phyloP scores from a whole-genome alignment of 202 grass and related monocot genomes.

The Musa balbisiana region DNA sequence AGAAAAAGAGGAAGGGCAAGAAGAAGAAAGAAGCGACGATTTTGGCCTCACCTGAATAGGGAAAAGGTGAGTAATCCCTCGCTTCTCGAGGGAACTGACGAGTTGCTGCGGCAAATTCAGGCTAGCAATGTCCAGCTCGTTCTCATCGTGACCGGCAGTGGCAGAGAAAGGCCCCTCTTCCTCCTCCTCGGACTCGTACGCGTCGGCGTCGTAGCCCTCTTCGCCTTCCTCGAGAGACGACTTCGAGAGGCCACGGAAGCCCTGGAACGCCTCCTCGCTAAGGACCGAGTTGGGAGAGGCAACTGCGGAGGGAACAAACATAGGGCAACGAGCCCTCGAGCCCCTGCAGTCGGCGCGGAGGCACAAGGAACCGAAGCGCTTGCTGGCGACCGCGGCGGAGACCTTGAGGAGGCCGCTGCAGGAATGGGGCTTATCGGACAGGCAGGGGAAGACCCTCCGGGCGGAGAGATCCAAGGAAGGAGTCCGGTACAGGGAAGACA shows the following conservation, averaged over 20 bases:
- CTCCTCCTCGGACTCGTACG: neutral
- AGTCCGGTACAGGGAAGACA: slow-evolving; percentile 44
- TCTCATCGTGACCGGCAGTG: slow-evolving; percentile 24
- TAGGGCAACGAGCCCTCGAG: no score
- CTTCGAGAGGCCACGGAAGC: slow-evolving; percentile 33
- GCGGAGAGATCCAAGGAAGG: slow-evolving; percentile 29
- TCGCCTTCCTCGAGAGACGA: slow-evolving; percentile 41
- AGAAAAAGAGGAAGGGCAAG: neutral
- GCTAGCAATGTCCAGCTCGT: slow-evolving; percentile 70
- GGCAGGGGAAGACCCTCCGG: neutral
- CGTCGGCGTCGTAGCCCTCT: slow-evolving; percentile 27
- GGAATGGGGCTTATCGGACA: slow-evolving; percentile 11
- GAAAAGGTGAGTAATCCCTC: slow-evolving; percentile 84
- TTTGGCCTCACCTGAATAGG: slow-evolving; percentile 68
- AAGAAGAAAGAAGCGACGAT: neutral
- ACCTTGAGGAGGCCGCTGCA: neutral
- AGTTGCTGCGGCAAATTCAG: slow-evolving; percentile 68
- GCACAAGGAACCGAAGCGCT: no score
- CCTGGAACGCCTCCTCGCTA: slow-evolving; percentile 94
- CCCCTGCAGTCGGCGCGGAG: no score
- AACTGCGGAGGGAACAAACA: slow-evolving; percentile 31
- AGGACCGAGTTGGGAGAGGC: slow-evolving; percentile 78
- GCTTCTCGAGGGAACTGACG: slow-evolving; percentile 66
- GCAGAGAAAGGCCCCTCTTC: slow-evolving; percentile 10
- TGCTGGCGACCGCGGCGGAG: slow-evolving; percentile 11